Conservation (phyloP, 805 yeast genomes). For the Candida dajiaensis region DNA sequence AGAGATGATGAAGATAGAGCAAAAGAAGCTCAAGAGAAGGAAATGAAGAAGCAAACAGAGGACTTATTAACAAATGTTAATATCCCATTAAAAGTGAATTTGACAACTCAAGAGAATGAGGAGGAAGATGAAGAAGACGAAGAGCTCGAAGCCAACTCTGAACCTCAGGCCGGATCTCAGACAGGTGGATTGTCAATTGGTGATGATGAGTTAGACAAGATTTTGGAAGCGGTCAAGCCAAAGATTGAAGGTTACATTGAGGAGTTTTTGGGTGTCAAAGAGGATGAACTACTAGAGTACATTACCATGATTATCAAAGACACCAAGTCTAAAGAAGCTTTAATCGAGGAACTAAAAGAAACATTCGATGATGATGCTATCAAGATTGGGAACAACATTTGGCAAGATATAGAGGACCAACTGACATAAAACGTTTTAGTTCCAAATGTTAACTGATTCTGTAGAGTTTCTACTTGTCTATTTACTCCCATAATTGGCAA, state of each 20-base stretch:
- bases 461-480: no score
- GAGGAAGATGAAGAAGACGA: constrained; percentile 10
- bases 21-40: constrained; percentile 27
- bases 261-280: constrained; percentile 48
- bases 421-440: neutral
- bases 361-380: constrained; percentile 45
- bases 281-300: constrained; percentile 42
- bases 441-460: no score
- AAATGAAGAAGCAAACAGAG: constrained; percentile 9
- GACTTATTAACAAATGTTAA: constrained; percentile 15
- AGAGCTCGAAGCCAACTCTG: neutral
- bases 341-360: constrained; percentile 42
- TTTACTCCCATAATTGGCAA: no score
- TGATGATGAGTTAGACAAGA: constrained; percentile 10
- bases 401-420: constrained; percentile 18
- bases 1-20: constrained; percentile 35
- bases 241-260: constrained; percentile 40
- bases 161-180: neutral
- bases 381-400: constrained; percentile 35
- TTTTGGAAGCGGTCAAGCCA: constrained; percentile 24
- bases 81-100: constrained; percentile 14
- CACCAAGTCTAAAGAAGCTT: constrained; percentile 26
- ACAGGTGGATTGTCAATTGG: constrained; percentile 1
- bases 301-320: constrained; percentile 34
- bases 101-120: constrained; percentile 2